Percentiles rank a stretch among this genome's conserved stretches.
Conservation (phyloP, 495 filamentous ascomycete species). For the Podospora comata region DNA sequence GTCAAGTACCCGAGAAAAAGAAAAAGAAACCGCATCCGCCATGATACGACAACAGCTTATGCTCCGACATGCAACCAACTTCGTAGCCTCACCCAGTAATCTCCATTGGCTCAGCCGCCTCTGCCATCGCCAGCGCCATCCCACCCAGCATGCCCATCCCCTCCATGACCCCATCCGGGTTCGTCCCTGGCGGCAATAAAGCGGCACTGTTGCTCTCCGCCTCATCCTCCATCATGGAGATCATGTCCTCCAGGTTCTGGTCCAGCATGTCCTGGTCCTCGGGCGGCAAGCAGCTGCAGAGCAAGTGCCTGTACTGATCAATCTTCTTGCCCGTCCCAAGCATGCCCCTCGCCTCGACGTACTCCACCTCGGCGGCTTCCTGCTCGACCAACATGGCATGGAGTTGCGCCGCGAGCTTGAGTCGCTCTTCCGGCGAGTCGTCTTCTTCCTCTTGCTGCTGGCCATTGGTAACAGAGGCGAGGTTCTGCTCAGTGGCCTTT, state of each 20-base stretch:
- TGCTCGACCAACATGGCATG: constrained; percentile 37
- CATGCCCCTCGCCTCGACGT: constrained; percentile 46
- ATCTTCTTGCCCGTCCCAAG: constrained; percentile 48
- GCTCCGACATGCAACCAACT: too few species aligned
- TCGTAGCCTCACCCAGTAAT: constrained; percentile 18
- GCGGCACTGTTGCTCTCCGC: constrained; percentile 12
- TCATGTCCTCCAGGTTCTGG: constrained; percentile 46
- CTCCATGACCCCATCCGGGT: not conserved
- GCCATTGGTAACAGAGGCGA: constrained; percentile 32
- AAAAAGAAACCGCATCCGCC: not conserved
- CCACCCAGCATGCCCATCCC: not conserved
- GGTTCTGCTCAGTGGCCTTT: constrained; percentile 32
- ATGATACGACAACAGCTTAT: not conserved
- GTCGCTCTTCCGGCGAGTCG: constrained; percentile 36
- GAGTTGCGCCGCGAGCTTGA: constrained; percentile 41
- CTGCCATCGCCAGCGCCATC: not conserved
- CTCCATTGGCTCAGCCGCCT: constrained; percentile 24
- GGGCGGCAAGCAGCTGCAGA: constrained; percentile 44
- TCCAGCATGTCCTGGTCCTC: constrained; percentile 48
- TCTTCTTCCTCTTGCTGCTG: constrained; percentile 11
- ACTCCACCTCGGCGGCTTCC: constrained; percentile 41
- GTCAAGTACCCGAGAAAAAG: not conserved
- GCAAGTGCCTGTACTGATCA: constrained; percentile 46
- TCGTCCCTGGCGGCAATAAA: not conserved
- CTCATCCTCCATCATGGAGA: constrained; percentile 53